These are phyloP conservation scores for Salix arbutifolia DNA, from an alignment of 345 rosid species.

Conservation along the genomic window DNA sequence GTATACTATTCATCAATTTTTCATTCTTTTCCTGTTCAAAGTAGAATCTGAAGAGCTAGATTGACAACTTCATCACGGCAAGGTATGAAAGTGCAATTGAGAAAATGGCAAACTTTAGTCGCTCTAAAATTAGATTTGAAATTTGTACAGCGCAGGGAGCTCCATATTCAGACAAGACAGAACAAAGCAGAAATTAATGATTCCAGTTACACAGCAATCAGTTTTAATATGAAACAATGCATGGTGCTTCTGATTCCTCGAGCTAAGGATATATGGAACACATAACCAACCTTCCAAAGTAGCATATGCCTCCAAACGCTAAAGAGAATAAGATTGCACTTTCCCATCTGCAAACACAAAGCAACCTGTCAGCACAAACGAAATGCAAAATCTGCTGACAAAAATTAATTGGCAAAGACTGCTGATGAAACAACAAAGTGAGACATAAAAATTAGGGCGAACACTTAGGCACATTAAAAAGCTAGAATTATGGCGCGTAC, in stretches of 20 bases:
- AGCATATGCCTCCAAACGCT: slow-evolving; percentile 77
- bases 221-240: neutral
- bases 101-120: neutral
- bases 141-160: neutral
- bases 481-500: slow-evolving; percentile 38
- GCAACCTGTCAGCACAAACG: slow-evolving; percentile 31
- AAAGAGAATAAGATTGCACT: slow-evolving; percentile 70
- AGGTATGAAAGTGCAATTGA: neutral
- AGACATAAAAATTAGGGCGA: neutral
- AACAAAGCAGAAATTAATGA: neutral
- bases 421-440: neutral
- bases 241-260: neutral
- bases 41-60: neutral
- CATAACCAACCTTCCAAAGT: slow-evolving; percentile 71
- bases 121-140: neutral
- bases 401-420: neutral
- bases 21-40: neutral
- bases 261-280: neutral
- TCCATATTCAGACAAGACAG: neutral
- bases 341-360: slow-evolving; percentile 81
- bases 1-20: neutral
- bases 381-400: neutral
- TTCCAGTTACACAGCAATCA: neutral
- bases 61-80: neutral
- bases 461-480: neutral